phyloP scores from a whole-genome alignment of 257 asterid species.

The Scutellaria minor region DNA sequence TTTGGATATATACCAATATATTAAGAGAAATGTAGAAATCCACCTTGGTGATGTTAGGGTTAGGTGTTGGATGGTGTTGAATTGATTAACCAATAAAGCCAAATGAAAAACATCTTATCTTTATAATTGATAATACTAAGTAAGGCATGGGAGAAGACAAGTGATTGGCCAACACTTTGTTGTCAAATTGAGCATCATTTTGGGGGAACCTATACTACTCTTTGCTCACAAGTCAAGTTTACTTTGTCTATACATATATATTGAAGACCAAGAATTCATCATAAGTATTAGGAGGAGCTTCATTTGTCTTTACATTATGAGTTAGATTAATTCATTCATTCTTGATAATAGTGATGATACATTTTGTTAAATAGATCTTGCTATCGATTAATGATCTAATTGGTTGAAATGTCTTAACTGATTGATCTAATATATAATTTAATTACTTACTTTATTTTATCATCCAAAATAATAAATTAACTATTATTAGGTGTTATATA shows the following conservation, averaged over 20 bases:
- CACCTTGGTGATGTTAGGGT: constrained; percentile 30
- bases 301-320: not conserved
- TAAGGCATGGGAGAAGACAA: constrained; percentile 39
- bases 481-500: no score
- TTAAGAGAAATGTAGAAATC: not conserved
- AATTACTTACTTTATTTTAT: no score
- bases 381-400: no score
- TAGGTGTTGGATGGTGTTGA: constrained; percentile 29
- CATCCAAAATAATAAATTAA: no score
- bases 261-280: not conserved
- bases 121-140: constrained; percentile 33
- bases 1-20: not conserved
- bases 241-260: not conserved
- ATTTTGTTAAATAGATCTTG: no score
- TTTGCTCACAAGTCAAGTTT: constrained; percentile 41
- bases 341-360: not conserved
- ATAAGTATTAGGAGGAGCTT: no score
- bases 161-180: constrained; percentile 45
- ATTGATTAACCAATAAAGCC: constrained; percentile 44
- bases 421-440: no score
- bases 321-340: not conserved
- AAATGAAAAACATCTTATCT: constrained; percentile 48
- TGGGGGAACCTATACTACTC: constrained; percentile 25
- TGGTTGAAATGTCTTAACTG: no score
- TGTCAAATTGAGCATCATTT: constrained; percentile 51